Conservation (phyloP, 495 filamentous ascomycete genomes). For the Thozetella sp. region DNA sequence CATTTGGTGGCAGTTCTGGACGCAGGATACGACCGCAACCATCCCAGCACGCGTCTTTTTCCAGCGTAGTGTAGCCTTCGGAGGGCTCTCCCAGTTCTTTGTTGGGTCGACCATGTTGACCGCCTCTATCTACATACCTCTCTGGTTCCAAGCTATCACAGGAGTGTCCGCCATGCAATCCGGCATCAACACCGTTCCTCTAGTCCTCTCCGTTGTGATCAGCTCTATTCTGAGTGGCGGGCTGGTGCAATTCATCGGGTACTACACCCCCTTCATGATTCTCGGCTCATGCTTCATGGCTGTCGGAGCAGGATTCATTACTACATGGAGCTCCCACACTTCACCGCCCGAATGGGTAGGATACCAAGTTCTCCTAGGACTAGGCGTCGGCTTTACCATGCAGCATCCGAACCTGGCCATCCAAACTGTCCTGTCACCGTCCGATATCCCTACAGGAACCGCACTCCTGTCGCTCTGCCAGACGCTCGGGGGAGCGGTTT, state of each 20-base stretch:
- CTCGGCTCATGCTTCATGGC: conserved; percentile 49
- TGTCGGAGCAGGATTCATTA: conserved; percentile 63
- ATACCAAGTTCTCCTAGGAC: conserved; percentile 57
- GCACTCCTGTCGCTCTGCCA: conserved; percentile 60
- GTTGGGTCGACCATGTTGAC: conserved; percentile 26
- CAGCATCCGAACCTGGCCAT: conserved; percentile 55
- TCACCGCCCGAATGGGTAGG: conserved; percentile 58
- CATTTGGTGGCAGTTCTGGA: conserved; percentile 14
- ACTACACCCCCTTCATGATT: conserved; percentile 54
- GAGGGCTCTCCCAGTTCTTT: conserved; percentile 30
- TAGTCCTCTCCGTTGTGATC: conserved; percentile 58
- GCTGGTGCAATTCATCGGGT: conserved; percentile 4
- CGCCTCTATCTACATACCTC: conserved; percentile 48
- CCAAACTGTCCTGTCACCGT: conserved; percentile 40
- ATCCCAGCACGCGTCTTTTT: conserved; percentile 57
- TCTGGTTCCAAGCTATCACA: conserved; percentile 76
- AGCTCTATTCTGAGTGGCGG: conserved; percentile 50
- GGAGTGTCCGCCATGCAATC: conserved; percentile 57
- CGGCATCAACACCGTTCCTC: conserved; percentile 68
- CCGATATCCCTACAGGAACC: conserved; percentile 58
- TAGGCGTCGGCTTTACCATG: conserved; percentile 62
- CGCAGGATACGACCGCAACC: conserved; percentile 37
- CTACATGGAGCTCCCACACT: conserved; percentile 54
- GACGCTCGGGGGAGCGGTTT: conserved; percentile 58
- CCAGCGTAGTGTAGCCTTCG: conserved; percentile 61